Evolutionary conservation across 1,284 basidiomycete species (phyloP), one percentile per base, ranked within the genome.

Genomic region (Bothia castanella): DNA sequence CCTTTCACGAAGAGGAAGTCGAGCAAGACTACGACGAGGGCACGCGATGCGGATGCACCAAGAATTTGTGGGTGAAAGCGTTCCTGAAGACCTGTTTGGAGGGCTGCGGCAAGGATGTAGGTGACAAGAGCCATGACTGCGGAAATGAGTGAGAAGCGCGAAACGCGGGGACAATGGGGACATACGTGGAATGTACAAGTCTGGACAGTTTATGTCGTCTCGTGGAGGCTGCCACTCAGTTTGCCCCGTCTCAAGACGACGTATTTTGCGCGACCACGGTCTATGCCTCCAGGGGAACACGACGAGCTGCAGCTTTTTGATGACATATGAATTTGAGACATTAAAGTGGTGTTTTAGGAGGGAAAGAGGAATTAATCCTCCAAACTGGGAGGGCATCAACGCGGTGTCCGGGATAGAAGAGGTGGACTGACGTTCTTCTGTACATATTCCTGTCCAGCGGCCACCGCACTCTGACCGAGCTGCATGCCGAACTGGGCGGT

Each of bases 401-500:
- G 44, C 41, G 30, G 16, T 20, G 25, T 23, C 5, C 29, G 21
- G 25, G 29, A 31, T 20, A 49, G 36, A 29, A 53, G 34, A 37
- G 17, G 45, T 3, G 0, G 17, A 75, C 86, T 56, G 59, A 94
- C 90, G 68, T 98, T 97, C 71, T 88, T 89, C 70, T 96, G 90
- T 34, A 99, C 85, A 59, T 99, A 99, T 52, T 96, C 92, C 65
- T 96, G 93, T 0, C 96, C 96, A 0, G 93, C 96, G 13, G 86
- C 84, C 2, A 97, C 89, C 0, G 95, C 94, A 59, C 84, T 93
- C 59, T 87, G 85, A 6, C 96, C 94, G 40, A 99, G 85, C 69
- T 98, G 96, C 78, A 99, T 89, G 29, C 96, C 93, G 71, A 99
- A 89, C 70, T 97, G 91, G 0, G 96, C 89, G 3, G 97, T 98